A percentile compares a stretch with the other conserved stretches of the same genome.
These are phyloP conservation scores for Mortierella alpina DNA, from an alignment of 192 early-diverging fungal species.

Conservation along the genomic window DNA sequence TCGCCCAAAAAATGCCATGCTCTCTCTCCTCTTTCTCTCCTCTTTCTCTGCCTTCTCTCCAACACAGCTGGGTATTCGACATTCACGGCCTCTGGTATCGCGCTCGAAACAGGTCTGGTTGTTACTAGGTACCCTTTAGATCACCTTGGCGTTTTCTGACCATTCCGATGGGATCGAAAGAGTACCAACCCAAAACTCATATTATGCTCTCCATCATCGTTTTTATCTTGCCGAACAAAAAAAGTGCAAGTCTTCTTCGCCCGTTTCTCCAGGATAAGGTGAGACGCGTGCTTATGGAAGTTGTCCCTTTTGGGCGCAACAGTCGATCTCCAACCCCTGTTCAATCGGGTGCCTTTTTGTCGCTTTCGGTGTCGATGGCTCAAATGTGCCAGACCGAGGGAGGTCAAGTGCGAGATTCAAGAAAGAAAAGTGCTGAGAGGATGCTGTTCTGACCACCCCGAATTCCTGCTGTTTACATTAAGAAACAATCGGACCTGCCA, in stretches of 20 bases:
- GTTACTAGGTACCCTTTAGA: slow-evolving; percentile 39
- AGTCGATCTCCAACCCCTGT: too few species aligned
- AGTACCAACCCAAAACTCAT: slow-evolving; percentile 1
- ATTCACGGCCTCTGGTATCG: slow-evolving; percentile 47
- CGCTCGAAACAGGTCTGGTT: slow-evolving; percentile 42
- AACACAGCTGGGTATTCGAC: slow-evolving; percentile 53
- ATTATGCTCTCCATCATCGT: not conserved
- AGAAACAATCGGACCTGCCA: too few species aligned
- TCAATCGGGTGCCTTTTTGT: too few species aligned
- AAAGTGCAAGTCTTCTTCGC: slow-evolving; percentile 41
- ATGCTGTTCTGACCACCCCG: too few species aligned
- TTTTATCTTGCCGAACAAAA: not conserved
- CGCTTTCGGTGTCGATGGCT: too few species aligned
- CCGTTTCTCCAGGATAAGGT: slow-evolving; percentile 51
- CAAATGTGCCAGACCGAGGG: too few species aligned
- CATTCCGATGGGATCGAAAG: not conserved
- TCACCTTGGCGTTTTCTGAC: not conserved
- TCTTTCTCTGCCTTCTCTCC: slow-evolving; percentile 15
- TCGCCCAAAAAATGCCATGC: not conserved
- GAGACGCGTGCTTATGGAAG: not conserved
- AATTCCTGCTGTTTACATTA: too few species aligned
- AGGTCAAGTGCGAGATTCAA: too few species aligned
- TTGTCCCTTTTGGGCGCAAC: too few species aligned
- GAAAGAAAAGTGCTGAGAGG: too few species aligned
- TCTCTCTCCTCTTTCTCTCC: not conserved